Evolutionary conservation across 495 filamentous ascomycete species (phyloP).

Genomic region (Daldinia childiae): DNA sequence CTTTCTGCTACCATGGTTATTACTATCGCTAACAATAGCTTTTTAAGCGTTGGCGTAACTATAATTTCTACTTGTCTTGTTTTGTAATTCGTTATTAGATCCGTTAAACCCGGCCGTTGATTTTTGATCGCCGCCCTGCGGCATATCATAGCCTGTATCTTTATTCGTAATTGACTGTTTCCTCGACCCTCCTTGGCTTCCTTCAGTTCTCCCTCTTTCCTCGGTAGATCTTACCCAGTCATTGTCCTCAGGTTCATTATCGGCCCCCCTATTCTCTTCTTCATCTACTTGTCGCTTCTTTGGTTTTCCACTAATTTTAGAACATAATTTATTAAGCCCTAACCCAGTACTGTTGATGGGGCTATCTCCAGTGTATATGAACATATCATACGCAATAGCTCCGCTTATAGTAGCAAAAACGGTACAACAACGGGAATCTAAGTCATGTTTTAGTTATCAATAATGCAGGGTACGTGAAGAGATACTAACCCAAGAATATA

Average conservation of each 20-base stretch:
- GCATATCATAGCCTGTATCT: background rate
- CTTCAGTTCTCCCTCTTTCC: background rate
- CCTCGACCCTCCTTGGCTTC: background rate
- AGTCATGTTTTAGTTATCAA: background rate
- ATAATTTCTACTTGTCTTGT: background rate
- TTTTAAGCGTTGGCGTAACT: background rate
- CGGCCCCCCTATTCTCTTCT: background rate
- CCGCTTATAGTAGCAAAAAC: conserved; percentile 3
- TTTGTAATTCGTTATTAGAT: background rate
- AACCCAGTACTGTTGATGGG: background rate
- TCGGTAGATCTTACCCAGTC: background rate
- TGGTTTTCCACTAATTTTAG: background rate
- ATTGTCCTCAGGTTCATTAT: background rate
- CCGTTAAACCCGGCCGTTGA: background rate
- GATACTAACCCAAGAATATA: background rate
- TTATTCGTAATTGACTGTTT: background rate
- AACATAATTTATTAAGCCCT: background rate
- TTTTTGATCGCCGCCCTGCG: background rate
- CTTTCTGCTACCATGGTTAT: background rate
- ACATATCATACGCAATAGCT: background rate
- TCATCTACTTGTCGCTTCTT: background rate
- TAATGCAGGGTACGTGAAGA: background rate
- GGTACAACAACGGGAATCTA: background rate
- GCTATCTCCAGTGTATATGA: conserved; percentile 2
- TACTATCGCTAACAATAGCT: background rate